A percentile compares a stretch with the other conserved stretches of the same genome.
Conservation (phyloP, 192 early-diverging fungal species). For the Diversispora epigaea region DNA sequence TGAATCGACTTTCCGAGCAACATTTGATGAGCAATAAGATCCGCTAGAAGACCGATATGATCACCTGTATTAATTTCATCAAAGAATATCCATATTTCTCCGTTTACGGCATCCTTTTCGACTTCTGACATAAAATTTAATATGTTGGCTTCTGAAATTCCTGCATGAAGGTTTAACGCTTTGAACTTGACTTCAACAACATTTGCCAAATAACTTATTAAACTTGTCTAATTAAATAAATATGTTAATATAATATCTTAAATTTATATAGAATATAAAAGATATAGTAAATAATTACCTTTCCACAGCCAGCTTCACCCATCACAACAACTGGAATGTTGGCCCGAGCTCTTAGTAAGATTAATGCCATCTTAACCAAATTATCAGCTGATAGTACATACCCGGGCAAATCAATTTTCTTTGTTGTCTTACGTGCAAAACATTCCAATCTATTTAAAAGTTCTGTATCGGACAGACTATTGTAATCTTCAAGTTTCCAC, state of each 20-base stretch:
- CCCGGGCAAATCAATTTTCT: neutral
- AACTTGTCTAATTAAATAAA: no score
- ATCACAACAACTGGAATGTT: slow-evolving; percentile 27
- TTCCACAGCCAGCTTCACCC: slow-evolving; percentile 32
- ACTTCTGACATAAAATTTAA: neutral
- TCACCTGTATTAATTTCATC: slow-evolving; percentile 32
- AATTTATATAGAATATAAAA: no score
- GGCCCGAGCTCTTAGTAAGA: slow-evolving; percentile 23
- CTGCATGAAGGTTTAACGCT: slow-evolving; percentile 16
- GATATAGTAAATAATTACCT: neutral
- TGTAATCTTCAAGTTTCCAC: slow-evolving; percentile 16
- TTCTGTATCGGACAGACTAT: neutral
- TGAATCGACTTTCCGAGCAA: neutral
- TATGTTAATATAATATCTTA: neutral
- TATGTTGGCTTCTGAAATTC: slow-evolving; percentile 13
- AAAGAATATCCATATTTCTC: slow-evolving; percentile 12
- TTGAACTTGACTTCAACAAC: slow-evolving; percentile 19
- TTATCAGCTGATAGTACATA: slow-evolving; percentile 30
- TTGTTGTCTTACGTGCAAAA: slow-evolving; percentile 13
- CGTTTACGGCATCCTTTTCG: neutral
- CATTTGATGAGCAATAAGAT: slow-evolving; percentile 14
- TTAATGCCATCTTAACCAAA: slow-evolving; percentile 30
- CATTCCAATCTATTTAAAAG: slow-evolving; percentile 17
- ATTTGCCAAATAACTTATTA: slow-evolving; percentile 21
- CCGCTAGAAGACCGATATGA: slow-evolving; percentile 5